These are phyloP conservation scores for Ustilago vetiveriae DNA, from an alignment of 1,284 basidiomycete genomes.

Conservation along the genomic window DNA sequence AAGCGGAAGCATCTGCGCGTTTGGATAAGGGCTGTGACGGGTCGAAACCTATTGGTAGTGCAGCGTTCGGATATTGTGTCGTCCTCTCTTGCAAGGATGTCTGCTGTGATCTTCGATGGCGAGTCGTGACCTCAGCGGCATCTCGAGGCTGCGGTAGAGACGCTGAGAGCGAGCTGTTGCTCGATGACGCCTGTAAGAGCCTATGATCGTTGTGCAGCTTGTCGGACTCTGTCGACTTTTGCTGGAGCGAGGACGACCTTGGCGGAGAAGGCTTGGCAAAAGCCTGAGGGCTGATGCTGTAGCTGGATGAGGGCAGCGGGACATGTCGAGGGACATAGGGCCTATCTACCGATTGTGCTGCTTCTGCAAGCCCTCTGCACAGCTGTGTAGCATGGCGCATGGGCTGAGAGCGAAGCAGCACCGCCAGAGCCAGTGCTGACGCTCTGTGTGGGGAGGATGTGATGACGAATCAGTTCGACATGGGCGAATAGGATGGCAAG, in stretches of 20 bases:
- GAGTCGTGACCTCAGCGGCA: too few species aligned
- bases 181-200: too few species aligned
- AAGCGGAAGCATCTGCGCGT: too few species aligned
- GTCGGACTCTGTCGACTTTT: not conserved
- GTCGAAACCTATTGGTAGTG: too few species aligned
- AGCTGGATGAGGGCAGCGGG: slow-evolving; percentile 37
- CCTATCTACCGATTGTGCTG: slow-evolving; percentile 21
- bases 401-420: slow-evolving; percentile 4
- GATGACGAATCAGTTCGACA: not conserved
- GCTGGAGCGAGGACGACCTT: not conserved
- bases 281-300: slow-evolving; percentile 6
- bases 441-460: not conserved
- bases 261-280: slow-evolving; percentile 3
- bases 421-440: slow-evolving; percentile 4
- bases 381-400: slow-evolving; percentile 43
- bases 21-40: too few species aligned
- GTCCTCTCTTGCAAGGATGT: too few species aligned
- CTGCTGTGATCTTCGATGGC: too few species aligned
- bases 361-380: slow-evolving; percentile 36
- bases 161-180: too few species aligned
- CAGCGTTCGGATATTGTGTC: too few species aligned
- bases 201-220: not conserved
- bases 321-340: slow-evolving; percentile 37
- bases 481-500: not conserved
- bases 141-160: too few species aligned